phyloP scores from a whole-genome alignment of 495 filamentous ascomycete genomes.

The Talaromyces wortmannii region DNA sequence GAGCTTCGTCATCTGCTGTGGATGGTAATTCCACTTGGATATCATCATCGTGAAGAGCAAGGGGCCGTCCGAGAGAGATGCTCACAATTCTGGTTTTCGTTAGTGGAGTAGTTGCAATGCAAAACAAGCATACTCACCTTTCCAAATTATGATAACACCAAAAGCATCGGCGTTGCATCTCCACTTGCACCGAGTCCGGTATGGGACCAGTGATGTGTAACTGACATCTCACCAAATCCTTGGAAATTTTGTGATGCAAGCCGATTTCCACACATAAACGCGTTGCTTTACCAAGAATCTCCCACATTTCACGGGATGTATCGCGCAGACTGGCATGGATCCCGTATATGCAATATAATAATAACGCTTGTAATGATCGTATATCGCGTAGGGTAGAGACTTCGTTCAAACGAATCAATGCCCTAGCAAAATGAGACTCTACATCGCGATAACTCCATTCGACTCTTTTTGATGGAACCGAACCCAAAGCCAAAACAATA shows the following conservation, averaged over 20 bases:
- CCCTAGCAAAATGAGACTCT: not conserved
- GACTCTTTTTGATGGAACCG: not conserved
- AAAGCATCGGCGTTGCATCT: not conserved
- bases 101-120: too few relatives aligned
- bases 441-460: not conserved
- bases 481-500: not conserved
- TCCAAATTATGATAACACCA: not conserved
- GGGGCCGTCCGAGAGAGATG: slow-evolving; percentile 2
- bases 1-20: not conserved
- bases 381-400: not conserved
- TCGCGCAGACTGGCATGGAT: not conserved
- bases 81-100: slow-evolving; percentile 1
- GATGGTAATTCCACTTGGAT: slow-evolving; percentile 1
- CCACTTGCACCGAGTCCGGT: not conserved
- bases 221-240: not conserved
- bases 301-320: not conserved
- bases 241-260: not conserved
- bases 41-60: slow-evolving; percentile 4
- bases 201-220: not conserved
- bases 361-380: not conserved
- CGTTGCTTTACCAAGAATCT: not conserved
- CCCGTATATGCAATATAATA: not conserved
- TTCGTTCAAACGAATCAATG: not conserved
- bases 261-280: not conserved
- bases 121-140: not conserved